A percentile compares a stretch with the other conserved stretches of the same genome.
phyloP scores from a whole-genome alignment of 179 eudicot species.

The Beta corolliflora region DNA sequence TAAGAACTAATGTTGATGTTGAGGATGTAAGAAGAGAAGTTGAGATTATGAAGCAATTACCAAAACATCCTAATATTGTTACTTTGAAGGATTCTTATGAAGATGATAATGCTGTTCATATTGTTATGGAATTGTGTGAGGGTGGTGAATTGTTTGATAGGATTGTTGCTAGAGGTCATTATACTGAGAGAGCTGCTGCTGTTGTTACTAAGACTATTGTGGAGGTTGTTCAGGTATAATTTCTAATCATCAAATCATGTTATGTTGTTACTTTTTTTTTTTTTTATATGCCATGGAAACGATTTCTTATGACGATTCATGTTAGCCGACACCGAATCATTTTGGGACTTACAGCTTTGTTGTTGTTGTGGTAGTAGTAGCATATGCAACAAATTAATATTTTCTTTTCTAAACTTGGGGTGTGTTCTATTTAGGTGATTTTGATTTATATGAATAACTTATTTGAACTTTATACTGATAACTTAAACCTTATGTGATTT shows the following conservation, averaged over 20 bases:
- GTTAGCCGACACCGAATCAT: too few species aligned
- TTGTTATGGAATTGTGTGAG: slow-evolving; percentile 85
- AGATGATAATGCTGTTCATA: slow-evolving; percentile 77
- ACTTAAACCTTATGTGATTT: too few species aligned
- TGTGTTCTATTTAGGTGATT: too few species aligned
- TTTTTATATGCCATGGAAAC: too few species aligned
- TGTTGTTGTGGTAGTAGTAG: too few species aligned
- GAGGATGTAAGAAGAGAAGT: slow-evolving; percentile 85
- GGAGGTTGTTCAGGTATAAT: slow-evolving; percentile 75
- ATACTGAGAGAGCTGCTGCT: slow-evolving; percentile 90
- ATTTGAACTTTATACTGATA: too few species aligned
- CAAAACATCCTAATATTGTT: slow-evolving; percentile 67
- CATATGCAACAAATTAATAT: not conserved
- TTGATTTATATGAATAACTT: too few species aligned
- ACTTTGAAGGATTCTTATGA: slow-evolving; percentile 69
- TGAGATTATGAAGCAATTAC: slow-evolving; percentile 78
- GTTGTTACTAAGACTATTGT: slow-evolving; percentile 64
- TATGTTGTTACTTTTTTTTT: not conserved
- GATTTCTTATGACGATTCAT: too few species aligned
- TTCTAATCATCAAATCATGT: not conserved
- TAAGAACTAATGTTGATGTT: slow-evolving; percentile 72
- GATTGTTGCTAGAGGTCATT: slow-evolving; percentile 86
- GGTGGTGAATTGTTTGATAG: slow-evolving; percentile 82
- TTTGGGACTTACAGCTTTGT: too few species aligned
- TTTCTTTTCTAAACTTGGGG: not conserved